Evolutionary conservation across 2,329 filamentous ascomycete genomes (phyloP), one percentile per base, ranked within the genome.

Genomic region (Arthrobotrys sphaeroides): DNA sequence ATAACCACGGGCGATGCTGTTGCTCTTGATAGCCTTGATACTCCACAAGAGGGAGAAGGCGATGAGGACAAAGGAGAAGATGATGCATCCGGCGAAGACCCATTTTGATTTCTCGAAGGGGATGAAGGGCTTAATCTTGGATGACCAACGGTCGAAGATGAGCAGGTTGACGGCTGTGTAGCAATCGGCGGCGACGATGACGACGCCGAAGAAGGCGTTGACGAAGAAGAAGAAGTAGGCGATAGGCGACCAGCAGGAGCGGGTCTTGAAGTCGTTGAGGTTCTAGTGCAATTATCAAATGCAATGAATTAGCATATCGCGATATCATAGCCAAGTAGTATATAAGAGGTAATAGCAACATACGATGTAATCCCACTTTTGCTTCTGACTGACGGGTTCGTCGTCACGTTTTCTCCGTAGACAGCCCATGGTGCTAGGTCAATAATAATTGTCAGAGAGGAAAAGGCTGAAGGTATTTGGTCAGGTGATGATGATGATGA

Each of bases 121-220:
- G 78, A 98, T 90, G 42, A 88, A 87, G 0, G 93, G 93, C 79
- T 92, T 84, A 79, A 98, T 91, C 78, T 92, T 87, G 62, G 91
- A 92, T 0, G 92, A 92, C 94, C 94, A 98, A 74, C 89, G 89
- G 84, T 96, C 89, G 84, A 97, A 97, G 67, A 88, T 91, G 59
- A 99, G 87, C 42, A 99, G 86, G 77, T 97, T 96, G 83, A 97
- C 88, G 77, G 94, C 94, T 3, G 94, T 97, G 81, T 97, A 98
- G 76, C 90, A 70, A 40, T 77, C 73, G 24, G 73, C 73, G 5
- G 61, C 73, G 49, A 70, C 65, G 26, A 70, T 66, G 5, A 51
- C 49, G 51, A 77, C 42, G 20, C 59, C 60, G 31, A 72, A 66
- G 28, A 77, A 61, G 59, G 57, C 20, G 22, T 67, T 72, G 42